Percentiles rank a stretch among this genome's conserved stretches.
phyloP scores from a whole-genome alignment of 2,329 filamentous ascomycete species.

The Atkinsonella texensis region DNA sequence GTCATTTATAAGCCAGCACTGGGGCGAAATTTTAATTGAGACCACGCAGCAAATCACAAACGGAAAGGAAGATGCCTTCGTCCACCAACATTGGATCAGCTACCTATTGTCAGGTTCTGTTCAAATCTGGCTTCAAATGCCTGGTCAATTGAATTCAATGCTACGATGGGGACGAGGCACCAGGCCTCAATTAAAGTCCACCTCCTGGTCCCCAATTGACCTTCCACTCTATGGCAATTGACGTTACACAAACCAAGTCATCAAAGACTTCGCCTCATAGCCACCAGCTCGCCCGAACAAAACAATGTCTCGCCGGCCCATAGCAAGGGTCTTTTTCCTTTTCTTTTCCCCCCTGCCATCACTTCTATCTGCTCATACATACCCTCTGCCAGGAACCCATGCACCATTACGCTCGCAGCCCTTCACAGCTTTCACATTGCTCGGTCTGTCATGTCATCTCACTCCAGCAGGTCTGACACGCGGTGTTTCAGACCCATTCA shows the following conservation, averaged over 20 bases:
- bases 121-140: too few species aligned
- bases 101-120: too few species aligned
- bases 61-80: too few species aligned
- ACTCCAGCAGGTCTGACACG: background rate
- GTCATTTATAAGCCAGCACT: too few species aligned
- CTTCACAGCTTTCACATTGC: background rate
- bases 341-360: background rate
- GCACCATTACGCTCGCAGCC: background rate
- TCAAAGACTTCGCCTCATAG: background rate
- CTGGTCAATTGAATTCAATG: too few species aligned
- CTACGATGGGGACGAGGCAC: too few species aligned
- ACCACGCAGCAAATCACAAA: background rate
- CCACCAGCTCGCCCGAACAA: too few species aligned
- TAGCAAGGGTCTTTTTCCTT: background rate
- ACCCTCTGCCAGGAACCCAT: background rate
- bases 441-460: background rate
- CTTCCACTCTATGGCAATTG: background rate
- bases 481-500: background rate
- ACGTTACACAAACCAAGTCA: background rate
- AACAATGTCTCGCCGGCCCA: background rate
- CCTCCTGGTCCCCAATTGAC: too few species aligned
- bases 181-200: too few species aligned
- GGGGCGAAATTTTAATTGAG: too few species aligned
- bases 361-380: background rate
- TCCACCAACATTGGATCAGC: too few species aligned